Evolutionary conservation across 306 rosid genomes (phyloP).

Genomic region (Fagus sylvatica): DNA sequence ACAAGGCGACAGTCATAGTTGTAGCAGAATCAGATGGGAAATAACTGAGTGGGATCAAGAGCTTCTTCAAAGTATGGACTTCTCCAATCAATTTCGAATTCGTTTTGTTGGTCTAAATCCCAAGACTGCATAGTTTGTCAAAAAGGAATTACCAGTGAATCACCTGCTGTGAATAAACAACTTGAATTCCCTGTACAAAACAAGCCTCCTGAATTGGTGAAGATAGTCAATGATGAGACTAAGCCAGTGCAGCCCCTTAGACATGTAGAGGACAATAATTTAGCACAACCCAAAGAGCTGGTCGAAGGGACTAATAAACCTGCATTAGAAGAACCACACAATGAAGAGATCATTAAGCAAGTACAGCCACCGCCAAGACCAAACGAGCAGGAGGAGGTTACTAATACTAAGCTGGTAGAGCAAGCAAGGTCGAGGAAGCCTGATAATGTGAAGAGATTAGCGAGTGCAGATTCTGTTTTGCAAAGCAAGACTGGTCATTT

Average conservation of each 20-base stretch:
- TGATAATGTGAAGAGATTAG: constrained; percentile 42
- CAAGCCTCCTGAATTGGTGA: constrained; percentile 56
- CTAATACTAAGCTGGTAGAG: constrained; percentile 5
- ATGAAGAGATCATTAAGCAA: constrained; percentile 26
- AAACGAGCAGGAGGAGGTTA: constrained; percentile 16
- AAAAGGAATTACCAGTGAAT: constrained; percentile 5
- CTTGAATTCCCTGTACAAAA: constrained; percentile 26
- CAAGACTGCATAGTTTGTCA: constrained; percentile 19
- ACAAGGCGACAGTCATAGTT: neutral
- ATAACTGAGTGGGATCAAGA: constrained; percentile 64
- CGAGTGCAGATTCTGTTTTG: constrained; percentile 64
- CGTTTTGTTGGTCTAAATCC: constrained; percentile 49
- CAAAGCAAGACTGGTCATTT: constrained; percentile 62
- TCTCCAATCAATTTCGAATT: constrained; percentile 24
- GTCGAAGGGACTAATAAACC: neutral
- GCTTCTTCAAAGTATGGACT: constrained; percentile 29
- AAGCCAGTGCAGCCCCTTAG: constrained; percentile 16
- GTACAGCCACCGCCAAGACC: no score
- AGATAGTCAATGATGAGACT: constrained; percentile 40
- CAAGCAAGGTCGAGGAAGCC: constrained; percentile 29
- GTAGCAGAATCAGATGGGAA: constrained; percentile 65
- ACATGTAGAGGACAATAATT: neutral
- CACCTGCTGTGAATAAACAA: constrained; percentile 7
- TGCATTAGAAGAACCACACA: constrained; percentile 5
- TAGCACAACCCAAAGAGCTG: constrained; percentile 3